Base-by-base conservation (phyloP, 306 rosid species). In the Dalbergia cultrata region DNA sequence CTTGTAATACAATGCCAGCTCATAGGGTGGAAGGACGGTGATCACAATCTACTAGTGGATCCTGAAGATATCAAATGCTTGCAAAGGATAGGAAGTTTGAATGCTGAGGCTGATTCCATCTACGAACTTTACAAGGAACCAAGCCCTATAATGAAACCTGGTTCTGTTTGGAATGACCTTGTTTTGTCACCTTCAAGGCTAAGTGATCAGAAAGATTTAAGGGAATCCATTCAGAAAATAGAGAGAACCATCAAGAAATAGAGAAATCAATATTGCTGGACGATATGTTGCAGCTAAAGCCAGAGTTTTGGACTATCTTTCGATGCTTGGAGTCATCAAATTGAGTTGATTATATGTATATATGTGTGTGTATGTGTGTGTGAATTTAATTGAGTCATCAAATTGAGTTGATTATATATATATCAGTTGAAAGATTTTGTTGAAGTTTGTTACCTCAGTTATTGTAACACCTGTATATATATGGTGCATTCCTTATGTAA, bases 21-120 rank as follows among this genome's bases (percentile, higher is more conserved):
- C 53, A 89, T 93, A 67, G 92, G 84, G 69, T 64, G 90, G 94
- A 95, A 93, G 82, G 89, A 86, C 9, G 94, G 96, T 44, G 84
- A 60, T 62, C 67, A 80, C 80, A 84, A 81, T 57, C 64, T 89
- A 84, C 89, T 87, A 2, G 85, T 91, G 72, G 97, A 95, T 68
- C 81, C 87, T 2, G 91, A 89, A 67, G 88, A 88, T 10, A 74
- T 83, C 72, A 81, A 84, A 8, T 87, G 88, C 78, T 74, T 95
- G 91, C 13, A 71, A 17, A 66, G 4, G 8, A 37, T 87, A 19
- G 87, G 83, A 74, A 80, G 65, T 80, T 85, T 93, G 86, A 91
- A 95, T 86, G 31, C 81, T 4, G 87, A 89, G 18, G 97, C 97
- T 37, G 92, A 90, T 43, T 95, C 94, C 52, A 86, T 93, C 45